Evolutionary conservation across 768 basidiomycete species (phyloP), one percentile per base, ranked within the genome.

Genomic region (Infundibulicybe gibba): DNA sequence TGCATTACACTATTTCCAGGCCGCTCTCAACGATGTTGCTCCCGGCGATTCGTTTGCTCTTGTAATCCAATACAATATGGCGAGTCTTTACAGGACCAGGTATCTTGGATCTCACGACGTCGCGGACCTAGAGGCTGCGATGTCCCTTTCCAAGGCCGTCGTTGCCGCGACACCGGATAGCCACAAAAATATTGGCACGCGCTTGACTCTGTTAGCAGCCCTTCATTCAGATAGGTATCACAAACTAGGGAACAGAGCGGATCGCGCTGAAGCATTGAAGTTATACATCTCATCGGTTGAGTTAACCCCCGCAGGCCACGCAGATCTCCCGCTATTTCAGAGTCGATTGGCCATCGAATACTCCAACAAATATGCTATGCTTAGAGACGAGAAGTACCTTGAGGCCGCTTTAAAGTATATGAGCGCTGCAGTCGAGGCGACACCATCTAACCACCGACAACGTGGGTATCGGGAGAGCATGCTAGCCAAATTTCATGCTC

Each of bases 211-310:
- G 25, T 25, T 25, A 25, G 25, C 25, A 25, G 3, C 25, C 25
- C 25, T 25, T 25, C 25, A 25, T 25, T 25, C 25, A 3, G 25
- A 25, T 25, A 21, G 48, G 4, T 49, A 39, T 33, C 43, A 19
- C 20, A 44, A 40, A 15, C 33, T 49, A 20, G 48, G 48, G 9
- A 9, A 25, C 5, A 15, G 38, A 19, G 32, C 32, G 16, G 48
- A 49, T 49, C 30, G 32, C n/a, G 33, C 31, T 10, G 37, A 1
- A 8, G 48, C 48, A 11, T 33, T 49, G 19, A 16, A 38, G 17
- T 39, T 32, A 19, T 19, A 38, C n/a, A 38, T n/a, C 35, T n/a
- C 14, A 38, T 14, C 35, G 14, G 35, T 38, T 14, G 14, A n/a
- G 10, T 38, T 19, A n/a, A 38, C 35, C 14, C 35, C 35, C 6